Conservation (phyloP, 345 rosid species). For the Zanthoxylum bungeanum region DNA sequence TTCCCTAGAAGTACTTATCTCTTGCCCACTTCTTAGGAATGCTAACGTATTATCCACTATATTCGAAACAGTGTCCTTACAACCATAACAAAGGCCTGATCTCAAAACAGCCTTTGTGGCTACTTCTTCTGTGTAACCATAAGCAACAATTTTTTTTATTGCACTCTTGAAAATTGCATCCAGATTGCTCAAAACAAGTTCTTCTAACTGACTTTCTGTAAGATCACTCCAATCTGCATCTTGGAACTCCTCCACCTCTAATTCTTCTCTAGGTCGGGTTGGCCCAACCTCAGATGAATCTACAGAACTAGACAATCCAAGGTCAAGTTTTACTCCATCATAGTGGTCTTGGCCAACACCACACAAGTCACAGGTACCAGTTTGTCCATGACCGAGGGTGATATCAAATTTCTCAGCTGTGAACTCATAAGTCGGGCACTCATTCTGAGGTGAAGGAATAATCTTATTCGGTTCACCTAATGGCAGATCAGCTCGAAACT, state of each 20-base stretch:
- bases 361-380: constrained; percentile 41
- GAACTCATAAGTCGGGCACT: constrained; percentile 52
- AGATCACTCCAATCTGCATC: constrained; percentile 84
- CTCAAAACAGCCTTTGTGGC: constrained; percentile 62
- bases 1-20: constrained; percentile 39
- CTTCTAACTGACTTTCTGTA: constrained; percentile 67
- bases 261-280: constrained; percentile 40
- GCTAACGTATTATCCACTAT: constrained; percentile 67
- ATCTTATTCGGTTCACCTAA: constrained; percentile 38
- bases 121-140: constrained; percentile 56
- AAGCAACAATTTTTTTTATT: constrained; percentile 49
- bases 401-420: constrained; percentile 62
- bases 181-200: constrained; percentile 62
- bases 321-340: constrained; percentile 57
- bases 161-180: constrained; percentile 66
- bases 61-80: constrained; percentile 59
- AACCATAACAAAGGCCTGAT: constrained; percentile 66
- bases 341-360: constrained; percentile 43
- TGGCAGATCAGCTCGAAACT: constrained; percentile 75
- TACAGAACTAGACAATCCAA: constrained; percentile 40
- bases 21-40: constrained; percentile 61
- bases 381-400: constrained; percentile 34
- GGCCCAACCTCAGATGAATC: constrained; percentile 44
- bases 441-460: constrained; percentile 37
- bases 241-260: constrained; percentile 48